Evolutionary conservation across 2,329 filamentous ascomycete genomes (phyloP), one percentile per base, ranked within the genome.

Genomic region (Nemania diffusa): DNA sequence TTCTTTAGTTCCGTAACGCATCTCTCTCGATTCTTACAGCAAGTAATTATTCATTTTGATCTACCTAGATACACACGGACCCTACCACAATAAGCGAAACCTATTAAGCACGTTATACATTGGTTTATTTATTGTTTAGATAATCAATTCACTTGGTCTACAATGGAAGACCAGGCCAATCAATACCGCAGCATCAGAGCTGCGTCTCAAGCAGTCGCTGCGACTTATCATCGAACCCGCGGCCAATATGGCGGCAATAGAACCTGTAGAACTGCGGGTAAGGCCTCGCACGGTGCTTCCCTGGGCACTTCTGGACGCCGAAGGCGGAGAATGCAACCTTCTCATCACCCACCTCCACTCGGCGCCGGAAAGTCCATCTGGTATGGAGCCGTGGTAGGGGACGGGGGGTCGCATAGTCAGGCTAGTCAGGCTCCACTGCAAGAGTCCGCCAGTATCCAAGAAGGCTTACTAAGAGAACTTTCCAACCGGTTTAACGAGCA

Each of bases 401-500:
- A 13, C 9, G 34, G 15, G 15, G 15, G 34, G 11, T 13, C 8
- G 15, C 34, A 3, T 40, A 40, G 34, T 46, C 42, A n/a, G 15
- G 17, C 42, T 20, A 24, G 1, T 46, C n/a, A 46, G 20, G 42
- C 5, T 40, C 5, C 34, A 6, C 11, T 13, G 11, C 5, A 46
- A 46, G 42, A 46, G 24, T 24, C 42, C 42, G 7, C 42, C 32
- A 55, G 50, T 20, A 55, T 26, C 8, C 29, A 48, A 34, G 58
- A 55, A n/a, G n/a, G n/a, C 20, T 26, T 62, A 9, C 50, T 62
- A 26, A 55, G 37, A 42, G 26, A 62, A 34, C 26, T 62, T 24
- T 11, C 22, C 13, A 46, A 46, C 15, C 50, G 58, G 13, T 13
- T 62, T 46, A 40, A 62, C 37, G 46, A 27, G 22, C 50, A 55